Conservation (phyloP, 768 basidiomycete genomes). For the Pluteus cervinus region DNA sequence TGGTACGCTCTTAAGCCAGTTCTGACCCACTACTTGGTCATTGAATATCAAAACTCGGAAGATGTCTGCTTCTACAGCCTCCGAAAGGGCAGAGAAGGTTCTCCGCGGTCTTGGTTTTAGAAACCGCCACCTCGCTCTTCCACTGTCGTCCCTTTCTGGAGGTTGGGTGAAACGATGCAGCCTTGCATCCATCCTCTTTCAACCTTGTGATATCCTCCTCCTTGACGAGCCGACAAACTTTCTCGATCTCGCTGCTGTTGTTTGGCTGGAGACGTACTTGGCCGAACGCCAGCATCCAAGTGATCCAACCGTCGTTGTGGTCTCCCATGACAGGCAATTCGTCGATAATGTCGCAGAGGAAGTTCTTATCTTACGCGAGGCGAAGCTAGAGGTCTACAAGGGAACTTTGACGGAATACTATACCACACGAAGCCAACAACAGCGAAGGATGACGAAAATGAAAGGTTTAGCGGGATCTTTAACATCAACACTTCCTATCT, state of each 20-base stretch:
- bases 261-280: constrained; percentile 52
- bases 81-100: too few relatives aligned
- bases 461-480: constrained; percentile 20
- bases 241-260: constrained; percentile 44
- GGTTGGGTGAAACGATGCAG: too few relatives aligned
- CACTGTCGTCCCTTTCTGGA: too few relatives aligned
- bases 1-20: too few relatives aligned
- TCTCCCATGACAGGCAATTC: constrained; percentile 64
- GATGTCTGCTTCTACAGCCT: too few relatives aligned
- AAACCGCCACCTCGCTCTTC: too few relatives aligned
- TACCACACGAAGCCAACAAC: constrained; percentile 35
- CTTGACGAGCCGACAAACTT: constrained; percentile 34
- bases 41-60: too few relatives aligned
- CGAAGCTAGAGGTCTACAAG: constrained; percentile 46
- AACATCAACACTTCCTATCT: background rate
- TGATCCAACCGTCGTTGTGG: constrained; percentile 60
- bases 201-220: too few relatives aligned
- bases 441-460: constrained; percentile 36
- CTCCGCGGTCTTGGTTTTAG: too few relatives aligned
- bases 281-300: constrained; percentile 26
- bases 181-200: too few relatives aligned
- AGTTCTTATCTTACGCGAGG: constrained; percentile 51
- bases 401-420: constrained; percentile 52
- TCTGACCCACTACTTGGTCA: too few relatives aligned
- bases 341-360: constrained; percentile 54